phyloP scores from a whole-genome alignment of 2,329 filamentous ascomycete species.

The Botrytis porri region DNA sequence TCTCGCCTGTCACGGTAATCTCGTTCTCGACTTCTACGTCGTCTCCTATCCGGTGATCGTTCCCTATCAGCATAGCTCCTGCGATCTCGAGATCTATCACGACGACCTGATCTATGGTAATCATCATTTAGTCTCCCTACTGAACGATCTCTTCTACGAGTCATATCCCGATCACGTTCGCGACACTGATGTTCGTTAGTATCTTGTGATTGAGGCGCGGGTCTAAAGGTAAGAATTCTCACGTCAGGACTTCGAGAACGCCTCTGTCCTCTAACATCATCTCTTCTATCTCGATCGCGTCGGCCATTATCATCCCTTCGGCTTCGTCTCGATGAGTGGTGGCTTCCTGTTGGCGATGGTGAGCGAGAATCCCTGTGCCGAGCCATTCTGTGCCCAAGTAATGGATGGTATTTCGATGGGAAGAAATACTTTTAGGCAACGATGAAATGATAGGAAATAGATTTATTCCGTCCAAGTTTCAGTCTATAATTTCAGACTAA shows the following conservation, averaged over 20 bases:
- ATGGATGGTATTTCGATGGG: constrained; percentile 31
- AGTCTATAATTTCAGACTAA: neutral
- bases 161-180: constrained; percentile 57
- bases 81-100: constrained; percentile 63
- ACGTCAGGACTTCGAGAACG: constrained; percentile 63
- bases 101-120: constrained; percentile 57
- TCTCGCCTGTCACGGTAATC: constrained; percentile 69
- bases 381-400: constrained; percentile 50
- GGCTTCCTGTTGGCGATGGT: constrained; percentile 91
- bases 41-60: constrained; percentile 55
- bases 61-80: constrained; percentile 56
- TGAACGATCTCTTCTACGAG: constrained; percentile 68
- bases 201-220: constrained; percentile 26
- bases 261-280: constrained; percentile 49
- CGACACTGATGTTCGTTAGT: constrained; percentile 49
- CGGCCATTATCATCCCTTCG: constrained; percentile 50
- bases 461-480: neutral
- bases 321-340: constrained; percentile 61
- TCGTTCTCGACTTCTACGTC: constrained; percentile 64
- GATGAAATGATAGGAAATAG: constrained; percentile 17
- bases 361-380: constrained; percentile 68
- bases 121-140: constrained; percentile 65
- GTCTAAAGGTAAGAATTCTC: constrained; percentile 40
- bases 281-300: constrained; percentile 49
- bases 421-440: constrained; percentile 46